These are phyloP conservation scores for Fagopyrum homotropicum DNA, from an alignment of 148 eudicot genomes.

Conservation along the genomic window DNA sequence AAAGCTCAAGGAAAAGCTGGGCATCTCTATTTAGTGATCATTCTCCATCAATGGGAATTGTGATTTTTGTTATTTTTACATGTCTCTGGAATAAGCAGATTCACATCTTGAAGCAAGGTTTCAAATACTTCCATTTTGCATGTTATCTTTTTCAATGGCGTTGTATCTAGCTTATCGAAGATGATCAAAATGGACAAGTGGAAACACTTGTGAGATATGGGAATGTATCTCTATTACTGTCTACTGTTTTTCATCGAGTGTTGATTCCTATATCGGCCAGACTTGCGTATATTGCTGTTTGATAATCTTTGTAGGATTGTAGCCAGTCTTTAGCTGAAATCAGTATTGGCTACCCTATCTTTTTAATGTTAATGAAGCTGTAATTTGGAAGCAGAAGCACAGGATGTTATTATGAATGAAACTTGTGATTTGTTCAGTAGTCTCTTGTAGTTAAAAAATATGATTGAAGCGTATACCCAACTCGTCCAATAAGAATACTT, in stretches of 20 bases:
- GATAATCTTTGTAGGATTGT: no score
- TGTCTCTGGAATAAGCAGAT: neutral
- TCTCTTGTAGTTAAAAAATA: neutral
- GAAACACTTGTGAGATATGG: slow-evolving; percentile 3
- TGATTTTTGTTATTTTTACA: neutral
- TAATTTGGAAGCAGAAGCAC: neutral
- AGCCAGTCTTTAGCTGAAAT: no score
- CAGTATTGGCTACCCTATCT: no score
- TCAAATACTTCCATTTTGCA: neutral
- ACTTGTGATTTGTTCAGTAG: neutral
- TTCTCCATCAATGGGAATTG: neutral
- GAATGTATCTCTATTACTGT: slow-evolving; percentile 7
- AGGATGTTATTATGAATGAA: neutral
- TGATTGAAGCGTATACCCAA: no score
- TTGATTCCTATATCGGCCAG: no score
- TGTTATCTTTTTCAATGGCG: slow-evolving; percentile 2
- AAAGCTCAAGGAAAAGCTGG: slow-evolving; percentile 73
- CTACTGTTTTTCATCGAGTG: neutral
- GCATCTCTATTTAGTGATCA: slow-evolving; percentile 46
- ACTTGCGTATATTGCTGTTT: no score
- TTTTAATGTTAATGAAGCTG: no score
- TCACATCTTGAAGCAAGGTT: slow-evolving; percentile 4
- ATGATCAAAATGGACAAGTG: slow-evolving; percentile 2
- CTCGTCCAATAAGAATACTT: neutral
- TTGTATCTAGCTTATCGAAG: slow-evolving; percentile 9